Conservation (phyloP, 768 basidiomycete species). For the Pulveroboletus sp. region DNA sequence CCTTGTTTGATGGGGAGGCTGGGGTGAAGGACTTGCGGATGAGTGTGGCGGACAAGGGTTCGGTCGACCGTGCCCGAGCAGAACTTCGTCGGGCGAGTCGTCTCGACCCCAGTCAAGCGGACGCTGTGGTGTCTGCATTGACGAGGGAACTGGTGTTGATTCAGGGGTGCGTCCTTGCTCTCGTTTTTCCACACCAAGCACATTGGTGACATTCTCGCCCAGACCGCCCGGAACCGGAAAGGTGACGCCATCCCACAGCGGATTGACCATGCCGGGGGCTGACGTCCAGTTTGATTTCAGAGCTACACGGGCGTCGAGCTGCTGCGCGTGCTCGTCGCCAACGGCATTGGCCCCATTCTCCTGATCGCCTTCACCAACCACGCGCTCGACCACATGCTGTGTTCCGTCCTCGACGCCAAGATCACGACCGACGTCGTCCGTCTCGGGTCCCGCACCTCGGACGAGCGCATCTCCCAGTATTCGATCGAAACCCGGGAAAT, state of each 20-base stretch:
- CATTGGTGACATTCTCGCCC: not conserved
- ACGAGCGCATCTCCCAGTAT: constrained; percentile 59
- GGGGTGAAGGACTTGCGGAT: constrained; percentile 41
- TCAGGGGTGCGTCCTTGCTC: constrained; percentile 56
- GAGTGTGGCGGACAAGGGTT: constrained; percentile 38
- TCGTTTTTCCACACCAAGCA: not conserved
- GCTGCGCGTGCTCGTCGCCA: constrained; percentile 58
- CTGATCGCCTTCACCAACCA: constrained; percentile 76
- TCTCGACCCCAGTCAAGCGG: constrained; percentile 69
- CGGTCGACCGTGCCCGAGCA: constrained; percentile 46
- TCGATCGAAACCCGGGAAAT: constrained; percentile 59
- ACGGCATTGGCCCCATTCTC: constrained; percentile 50
- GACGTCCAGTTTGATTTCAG: constrained; percentile 27
- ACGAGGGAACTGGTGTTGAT: constrained; percentile 62
- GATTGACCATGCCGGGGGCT: not conserved
- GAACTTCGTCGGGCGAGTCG: constrained; percentile 47
- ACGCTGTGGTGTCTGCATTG: constrained; percentile 62
- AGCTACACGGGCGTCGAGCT: constrained; percentile 70
- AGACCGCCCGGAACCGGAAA: constrained; percentile 82
- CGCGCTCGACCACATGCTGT: constrained; percentile 72
- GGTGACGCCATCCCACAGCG: constrained; percentile 31
- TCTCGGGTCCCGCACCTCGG: constrained; percentile 61
- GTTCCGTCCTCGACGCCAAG: constrained; percentile 57
- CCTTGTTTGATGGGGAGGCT: constrained; percentile 44
- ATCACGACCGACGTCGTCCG: constrained; percentile 68